A percentile compares a stretch with the other conserved stretches of the same genome.
phyloP scores from a whole-genome alignment of 139 green algal genomes.

The Coelastrella sp. region DNA sequence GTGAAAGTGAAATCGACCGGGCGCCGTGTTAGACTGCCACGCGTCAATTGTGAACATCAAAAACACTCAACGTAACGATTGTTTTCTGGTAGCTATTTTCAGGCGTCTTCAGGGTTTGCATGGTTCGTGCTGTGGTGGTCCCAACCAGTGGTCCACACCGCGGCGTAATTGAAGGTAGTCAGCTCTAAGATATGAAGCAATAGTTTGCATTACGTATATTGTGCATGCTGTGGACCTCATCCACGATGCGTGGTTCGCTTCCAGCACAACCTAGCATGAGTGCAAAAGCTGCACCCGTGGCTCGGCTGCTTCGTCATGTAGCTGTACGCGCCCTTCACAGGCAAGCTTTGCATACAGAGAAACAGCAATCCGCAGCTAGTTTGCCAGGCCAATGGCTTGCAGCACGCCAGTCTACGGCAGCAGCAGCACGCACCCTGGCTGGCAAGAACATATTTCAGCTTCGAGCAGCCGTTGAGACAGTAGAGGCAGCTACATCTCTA shows the following conservation, averaged over 20 bases:
- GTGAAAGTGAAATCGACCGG: not conserved
- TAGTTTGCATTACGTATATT: too few species aligned
- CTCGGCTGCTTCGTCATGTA: constrained; percentile 30
- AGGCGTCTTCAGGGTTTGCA: too few species aligned
- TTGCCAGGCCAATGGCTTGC: constrained; percentile 46
- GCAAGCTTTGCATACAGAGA: not conserved
- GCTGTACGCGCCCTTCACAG: not conserved
- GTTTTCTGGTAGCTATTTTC: too few species aligned
- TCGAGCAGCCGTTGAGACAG: constrained; percentile 40
- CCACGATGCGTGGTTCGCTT: constrained; percentile 26
- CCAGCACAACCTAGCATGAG: constrained; percentile 16
- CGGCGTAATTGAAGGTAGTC: too few species aligned
- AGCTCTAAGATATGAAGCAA: too few species aligned
- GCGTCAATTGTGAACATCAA: too few species aligned
- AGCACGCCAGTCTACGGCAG: constrained; percentile 17
- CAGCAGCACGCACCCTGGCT: constrained; percentile 14
- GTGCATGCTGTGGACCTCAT: too few species aligned
- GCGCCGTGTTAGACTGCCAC: not conserved
- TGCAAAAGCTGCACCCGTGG: constrained; percentile 8
- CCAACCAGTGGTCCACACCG: not conserved
- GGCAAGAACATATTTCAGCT: constrained; percentile 51
- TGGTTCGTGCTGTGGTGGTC: not conserved
- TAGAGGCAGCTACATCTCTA: constrained; percentile 6
- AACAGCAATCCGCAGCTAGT: too few species aligned
- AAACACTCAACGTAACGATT: too few species aligned